Percentiles rank a stretch among this genome's conserved stretches.
phyloP scores from a whole-genome alignment of 2,329 filamentous ascomycete species.

The Arthrobotrys megalospora region DNA sequence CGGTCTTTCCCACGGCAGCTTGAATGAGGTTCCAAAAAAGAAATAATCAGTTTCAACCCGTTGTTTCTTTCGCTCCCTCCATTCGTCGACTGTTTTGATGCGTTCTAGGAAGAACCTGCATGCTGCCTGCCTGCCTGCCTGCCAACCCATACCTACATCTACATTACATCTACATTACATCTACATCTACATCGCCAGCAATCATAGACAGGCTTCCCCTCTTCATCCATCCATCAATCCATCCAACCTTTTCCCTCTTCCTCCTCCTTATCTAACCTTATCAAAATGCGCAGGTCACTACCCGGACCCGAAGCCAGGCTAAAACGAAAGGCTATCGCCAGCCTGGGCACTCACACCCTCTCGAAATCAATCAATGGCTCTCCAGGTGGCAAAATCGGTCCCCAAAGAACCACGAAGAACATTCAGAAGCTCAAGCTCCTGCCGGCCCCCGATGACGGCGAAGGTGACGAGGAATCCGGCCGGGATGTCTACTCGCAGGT shows the following conservation, averaged over 20 bases:
- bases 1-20: conserved; percentile 7
- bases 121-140: conserved; percentile 12
- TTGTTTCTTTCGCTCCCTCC: conserved; percentile 17
- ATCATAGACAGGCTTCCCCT: conserved; percentile 16
- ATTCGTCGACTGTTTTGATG: conserved; percentile 29
- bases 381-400: conserved; percentile 81
- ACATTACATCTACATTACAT: conserved; percentile 16
- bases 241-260: neutral
- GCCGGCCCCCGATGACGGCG: conserved; percentile 86
- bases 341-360: conserved; percentile 54
- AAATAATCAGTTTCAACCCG: neutral
- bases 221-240: no score
- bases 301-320: conserved; percentile 35
- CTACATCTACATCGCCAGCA: conserved; percentile 5
- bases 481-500: conserved; percentile 98
- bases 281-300: conserved; percentile 14
- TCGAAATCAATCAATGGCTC: conserved; percentile 52
- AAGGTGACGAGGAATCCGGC: conserved; percentile 87
- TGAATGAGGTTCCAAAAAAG: neutral
- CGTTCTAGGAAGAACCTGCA: conserved; percentile 25
- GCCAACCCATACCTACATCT: conserved; percentile 53
- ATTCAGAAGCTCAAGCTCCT: conserved; percentile 98
- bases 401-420: conserved; percentile 93
- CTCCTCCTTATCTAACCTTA: conserved; percentile 16
- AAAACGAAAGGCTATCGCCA: conserved; percentile 58